Percentiles rank a stretch among this genome's conserved stretches.
Evolutionary conservation across 2,329 filamentous ascomycete genomes (phyloP).

Genomic region (Phialophora chinensis): DNA sequence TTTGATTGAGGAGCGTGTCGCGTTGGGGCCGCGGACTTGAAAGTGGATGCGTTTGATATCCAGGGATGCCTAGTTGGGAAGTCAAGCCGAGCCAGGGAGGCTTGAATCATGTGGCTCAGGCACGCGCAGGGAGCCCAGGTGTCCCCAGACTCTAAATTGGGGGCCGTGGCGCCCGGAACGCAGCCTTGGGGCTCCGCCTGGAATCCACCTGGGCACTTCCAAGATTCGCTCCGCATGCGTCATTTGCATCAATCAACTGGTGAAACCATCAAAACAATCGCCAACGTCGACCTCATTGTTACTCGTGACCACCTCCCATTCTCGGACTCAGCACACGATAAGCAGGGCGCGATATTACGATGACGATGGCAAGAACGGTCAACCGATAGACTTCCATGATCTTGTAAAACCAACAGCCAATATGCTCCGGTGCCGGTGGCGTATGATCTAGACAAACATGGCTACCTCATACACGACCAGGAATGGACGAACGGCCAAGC

Average conservation of each 20-base stretch:
- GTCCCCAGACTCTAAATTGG: neutral
- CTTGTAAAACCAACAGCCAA: neutral
- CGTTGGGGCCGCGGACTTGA: conserved; percentile 21
- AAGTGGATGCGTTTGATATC: conserved; percentile 8
- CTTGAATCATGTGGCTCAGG: conserved; percentile 17
- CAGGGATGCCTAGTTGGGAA: conserved; percentile 8
- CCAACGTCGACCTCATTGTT: neutral
- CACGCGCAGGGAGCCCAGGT: neutral
- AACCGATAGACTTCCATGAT: neutral
- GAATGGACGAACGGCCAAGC: conserved; percentile 37
- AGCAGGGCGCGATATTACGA: neutral
- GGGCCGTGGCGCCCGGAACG: neutral
- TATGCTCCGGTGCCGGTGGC: neutral
- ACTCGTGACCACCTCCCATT: neutral
- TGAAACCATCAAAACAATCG: conserved; percentile 2
- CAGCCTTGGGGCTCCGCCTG: neutral
- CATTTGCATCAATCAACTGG: conserved; percentile 24
- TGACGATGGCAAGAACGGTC: neutral
- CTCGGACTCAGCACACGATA: neutral
- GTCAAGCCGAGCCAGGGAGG: conserved; percentile 6
- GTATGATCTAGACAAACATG: conserved; percentile 21
- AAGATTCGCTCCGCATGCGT: conserved; percentile 25
- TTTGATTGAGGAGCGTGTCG: conserved; percentile 22
- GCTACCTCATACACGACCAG: conserved; percentile 30
- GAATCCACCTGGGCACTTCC: neutral